Evolutionary conservation across 2,329 filamentous ascomycete species (phyloP).

Genomic region (Ophiognomonia clavigignenti-juglandacearum): DNA sequence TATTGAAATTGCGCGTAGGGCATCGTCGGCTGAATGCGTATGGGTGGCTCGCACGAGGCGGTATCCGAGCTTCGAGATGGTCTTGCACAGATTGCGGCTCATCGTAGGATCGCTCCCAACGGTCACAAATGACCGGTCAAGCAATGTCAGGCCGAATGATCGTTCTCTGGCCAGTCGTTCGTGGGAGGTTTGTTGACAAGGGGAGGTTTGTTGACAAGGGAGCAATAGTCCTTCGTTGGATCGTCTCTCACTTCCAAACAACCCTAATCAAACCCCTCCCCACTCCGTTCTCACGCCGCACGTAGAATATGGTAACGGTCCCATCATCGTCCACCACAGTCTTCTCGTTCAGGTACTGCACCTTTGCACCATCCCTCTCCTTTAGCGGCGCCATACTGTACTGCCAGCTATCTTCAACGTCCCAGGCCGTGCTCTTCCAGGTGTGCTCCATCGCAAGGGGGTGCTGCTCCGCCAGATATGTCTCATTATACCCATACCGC

Average conservation of each 20-base stretch:
- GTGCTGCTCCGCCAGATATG: constrained; percentile 25
- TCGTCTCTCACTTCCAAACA: constrained; percentile 11
- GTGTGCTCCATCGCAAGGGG: constrained; percentile 36
- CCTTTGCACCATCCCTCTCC: constrained; percentile 14
- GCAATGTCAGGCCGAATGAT: no score
- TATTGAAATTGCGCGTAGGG: no score
- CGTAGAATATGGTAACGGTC: constrained; percentile 12
- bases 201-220: no score
- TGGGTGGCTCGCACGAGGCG: no score
- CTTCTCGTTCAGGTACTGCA: constrained; percentile 17
- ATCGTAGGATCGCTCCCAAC: no score
- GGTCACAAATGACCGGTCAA: no score
- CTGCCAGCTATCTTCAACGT: constrained; percentile 14
- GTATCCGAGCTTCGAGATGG: no score
- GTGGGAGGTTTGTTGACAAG: no score
- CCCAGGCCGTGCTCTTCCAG: constrained; percentile 22
- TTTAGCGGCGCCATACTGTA: constrained; percentile 16
- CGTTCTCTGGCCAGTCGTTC: no score
- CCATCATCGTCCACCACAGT: constrained; percentile 7
- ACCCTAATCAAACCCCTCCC: constrained; percentile 13
- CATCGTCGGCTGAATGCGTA: no score
- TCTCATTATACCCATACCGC: constrained; percentile 26
- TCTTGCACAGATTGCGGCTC: no score
- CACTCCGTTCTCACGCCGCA: constrained; percentile 9
- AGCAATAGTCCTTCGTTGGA: no score